phyloP scores from a whole-genome alignment of 2,329 filamentous ascomycete genomes.

The Cladosporium halotolerans region DNA sequence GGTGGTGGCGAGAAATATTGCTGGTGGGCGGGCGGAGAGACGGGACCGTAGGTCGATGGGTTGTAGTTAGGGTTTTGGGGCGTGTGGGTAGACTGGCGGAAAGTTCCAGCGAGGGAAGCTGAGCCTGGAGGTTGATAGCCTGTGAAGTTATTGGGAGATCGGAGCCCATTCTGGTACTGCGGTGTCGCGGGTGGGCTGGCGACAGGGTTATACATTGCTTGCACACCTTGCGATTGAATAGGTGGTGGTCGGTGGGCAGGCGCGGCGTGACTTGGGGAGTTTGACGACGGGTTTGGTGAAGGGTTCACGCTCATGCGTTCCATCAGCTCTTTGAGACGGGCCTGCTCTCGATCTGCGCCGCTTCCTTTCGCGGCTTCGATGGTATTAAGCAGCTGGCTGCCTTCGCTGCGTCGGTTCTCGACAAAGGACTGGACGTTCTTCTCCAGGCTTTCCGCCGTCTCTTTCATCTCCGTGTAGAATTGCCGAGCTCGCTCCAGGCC shows the following conservation, averaged over 20 bases:
- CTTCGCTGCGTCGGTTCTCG: constrained; percentile 86
- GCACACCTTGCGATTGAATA: constrained; percentile 36
- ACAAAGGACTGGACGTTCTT: constrained; percentile 98
- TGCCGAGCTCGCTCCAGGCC: constrained; percentile 81
- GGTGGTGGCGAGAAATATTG: constrained; percentile 46
- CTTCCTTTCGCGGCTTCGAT: constrained; percentile 74
- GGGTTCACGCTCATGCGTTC: constrained; percentile 84
- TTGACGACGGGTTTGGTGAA: constrained; percentile 32
- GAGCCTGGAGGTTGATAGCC: constrained; percentile 10
- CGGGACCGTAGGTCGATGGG: constrained; percentile 40
- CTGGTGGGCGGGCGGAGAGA: constrained; percentile 53
- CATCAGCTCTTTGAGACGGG: constrained; percentile 83
- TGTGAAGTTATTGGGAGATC: neutral
- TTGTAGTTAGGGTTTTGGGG: constrained; percentile 34
- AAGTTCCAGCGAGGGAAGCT: neutral
- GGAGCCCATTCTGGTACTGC: constrained; percentile 29
- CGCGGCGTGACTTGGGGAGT: constrained; percentile 33
- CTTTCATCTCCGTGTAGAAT: constrained; percentile 94
- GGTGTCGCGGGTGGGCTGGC: constrained; percentile 43
- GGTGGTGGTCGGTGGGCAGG: constrained; percentile 37
- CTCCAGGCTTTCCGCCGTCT: constrained; percentile 82
- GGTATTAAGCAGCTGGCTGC: constrained; percentile 77
- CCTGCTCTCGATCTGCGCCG: constrained; percentile 73
- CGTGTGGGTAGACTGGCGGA: constrained; percentile 7
- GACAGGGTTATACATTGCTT: constrained; percentile 47